Conservation (phyloP, 2,329 filamentous ascomycete genomes). For the Chaetothyriales sp. region DNA sequence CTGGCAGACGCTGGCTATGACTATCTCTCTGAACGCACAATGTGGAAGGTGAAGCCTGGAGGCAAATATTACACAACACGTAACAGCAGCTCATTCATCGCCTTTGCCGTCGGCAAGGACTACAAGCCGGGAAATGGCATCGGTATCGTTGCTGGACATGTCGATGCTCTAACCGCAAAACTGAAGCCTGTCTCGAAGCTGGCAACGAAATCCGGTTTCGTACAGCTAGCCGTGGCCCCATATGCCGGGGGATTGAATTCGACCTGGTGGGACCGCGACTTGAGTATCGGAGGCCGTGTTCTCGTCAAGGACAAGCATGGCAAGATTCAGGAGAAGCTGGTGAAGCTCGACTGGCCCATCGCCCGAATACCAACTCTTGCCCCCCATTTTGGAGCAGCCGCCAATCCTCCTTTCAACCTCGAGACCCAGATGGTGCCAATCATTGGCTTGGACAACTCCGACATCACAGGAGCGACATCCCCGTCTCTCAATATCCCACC, state of each 20-base stretch:
- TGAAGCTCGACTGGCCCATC: constrained; percentile 90
- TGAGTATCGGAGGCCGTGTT: constrained; percentile 80
- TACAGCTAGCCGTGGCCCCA: constrained; percentile 80
- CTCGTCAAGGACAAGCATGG: constrained; percentile 57
- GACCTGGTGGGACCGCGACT: constrained; percentile 96
- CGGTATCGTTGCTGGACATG: constrained; percentile 79
- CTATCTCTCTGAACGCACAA: constrained; percentile 61
- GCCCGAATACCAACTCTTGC: constrained; percentile 83
- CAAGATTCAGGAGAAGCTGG: constrained; percentile 67
- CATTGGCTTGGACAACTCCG: constrained; percentile 70
- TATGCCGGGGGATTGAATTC: constrained; percentile 77
- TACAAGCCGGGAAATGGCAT: constrained; percentile 78
- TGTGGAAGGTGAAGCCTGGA: constrained; percentile 67
- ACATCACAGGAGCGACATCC: constrained; percentile 27
- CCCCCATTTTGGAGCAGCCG: constrained; percentile 74
- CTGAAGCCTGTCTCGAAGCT: constrained; percentile 84
- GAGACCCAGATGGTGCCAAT: constrained; percentile 94
- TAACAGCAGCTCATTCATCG: constrained; percentile 74
- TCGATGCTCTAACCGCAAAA: constrained; percentile 80
- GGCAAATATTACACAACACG: constrained; percentile 82
- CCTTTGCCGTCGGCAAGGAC: constrained; percentile 66
- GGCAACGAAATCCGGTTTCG: constrained; percentile 69
- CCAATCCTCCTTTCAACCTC: constrained; percentile 56
- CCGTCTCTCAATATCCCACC: constrained; percentile 24
- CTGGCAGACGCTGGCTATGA: constrained; percentile 60